Evolutionary conservation across 352 stramenopile species (phyloP).

Genomic region (Globisporangium splendens): DNA sequence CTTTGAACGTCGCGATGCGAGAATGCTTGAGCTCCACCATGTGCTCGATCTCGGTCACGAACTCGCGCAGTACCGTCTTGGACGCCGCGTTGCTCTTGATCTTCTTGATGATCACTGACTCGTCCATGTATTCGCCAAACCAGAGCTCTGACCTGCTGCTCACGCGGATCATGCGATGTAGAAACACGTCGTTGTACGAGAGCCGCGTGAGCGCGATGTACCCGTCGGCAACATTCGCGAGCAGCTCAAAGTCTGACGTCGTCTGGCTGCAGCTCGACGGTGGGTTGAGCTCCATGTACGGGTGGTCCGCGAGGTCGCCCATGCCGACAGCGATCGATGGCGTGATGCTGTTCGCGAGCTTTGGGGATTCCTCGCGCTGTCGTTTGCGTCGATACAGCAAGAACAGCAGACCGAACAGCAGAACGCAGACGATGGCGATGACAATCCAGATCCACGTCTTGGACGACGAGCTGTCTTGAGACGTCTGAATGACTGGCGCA

Average conservation of each 20-base stretch:
- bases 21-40: conserved; percentile 69
- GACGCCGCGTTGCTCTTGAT: conserved; percentile 75
- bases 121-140: conserved; percentile 64
- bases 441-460: conserved; percentile 50
- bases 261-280: conserved; percentile 61
- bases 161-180: conserved; percentile 71
- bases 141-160: conserved; percentile 72
- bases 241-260: conserved; percentile 70
- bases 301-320: conserved; percentile 49
- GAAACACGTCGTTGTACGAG: conserved; percentile 68
- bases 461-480: conserved; percentile 6
- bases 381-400: conserved; percentile 39
- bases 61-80: conserved; percentile 60
- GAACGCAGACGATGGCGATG: conserved; percentile 27
- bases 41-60: conserved; percentile 78
- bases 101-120: conserved; percentile 73
- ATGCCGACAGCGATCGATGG: conserved; percentile 57
- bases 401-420: conserved; percentile 28
- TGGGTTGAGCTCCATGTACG: conserved; percentile 49
- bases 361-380: conserved; percentile 39
- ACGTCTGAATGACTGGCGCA: neutral
- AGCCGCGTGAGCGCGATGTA: conserved; percentile 66
- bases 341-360: conserved; percentile 42
- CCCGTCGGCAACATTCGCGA: conserved; percentile 59
- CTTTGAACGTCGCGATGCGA: conserved; percentile 64